A percentile compares a stretch with the other conserved stretches of the same genome.
Conservation (phyloP, 75 land plant species). For the Sequoiadendron giganteum region DNA sequence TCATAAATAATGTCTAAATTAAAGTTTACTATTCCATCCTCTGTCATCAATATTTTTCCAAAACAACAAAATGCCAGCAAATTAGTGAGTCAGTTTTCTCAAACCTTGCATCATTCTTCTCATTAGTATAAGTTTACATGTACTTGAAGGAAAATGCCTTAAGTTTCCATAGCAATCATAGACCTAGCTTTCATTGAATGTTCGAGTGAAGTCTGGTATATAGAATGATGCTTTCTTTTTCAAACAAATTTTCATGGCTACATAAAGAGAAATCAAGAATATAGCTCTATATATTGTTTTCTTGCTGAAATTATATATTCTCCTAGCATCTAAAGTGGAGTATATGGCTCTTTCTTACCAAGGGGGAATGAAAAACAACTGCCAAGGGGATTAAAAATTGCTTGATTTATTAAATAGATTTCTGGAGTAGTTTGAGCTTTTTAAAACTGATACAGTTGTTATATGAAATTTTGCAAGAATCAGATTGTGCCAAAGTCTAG, state of each 20-base stretch:
- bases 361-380: neutral
- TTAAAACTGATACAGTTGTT: neutral
- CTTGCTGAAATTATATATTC: too few species aligned
- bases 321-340: neutral
- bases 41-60: neutral
- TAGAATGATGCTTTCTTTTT: too few species aligned
- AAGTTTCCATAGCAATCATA: too few species aligned
- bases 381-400: neutral
- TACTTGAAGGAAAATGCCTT: neutral
- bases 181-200: too few species aligned
- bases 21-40: too few species aligned
- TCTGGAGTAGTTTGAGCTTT: neutral
- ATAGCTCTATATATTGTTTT: too few species aligned
- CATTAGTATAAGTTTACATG: neutral
- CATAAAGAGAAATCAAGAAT: too few species aligned
- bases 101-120: neutral
- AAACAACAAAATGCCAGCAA: too few species aligned
- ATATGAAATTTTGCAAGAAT: neutral
- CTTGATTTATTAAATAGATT: neutral
- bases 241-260: too few species aligned
- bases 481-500: neutral
- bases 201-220: too few species aligned
- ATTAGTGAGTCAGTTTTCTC: neutral
- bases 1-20: too few species aligned
- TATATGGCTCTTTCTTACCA: neutral